Base-by-base conservation (phyloP, 1,284 basidiomycete species). In the Ganoderma lucidum region DNA sequence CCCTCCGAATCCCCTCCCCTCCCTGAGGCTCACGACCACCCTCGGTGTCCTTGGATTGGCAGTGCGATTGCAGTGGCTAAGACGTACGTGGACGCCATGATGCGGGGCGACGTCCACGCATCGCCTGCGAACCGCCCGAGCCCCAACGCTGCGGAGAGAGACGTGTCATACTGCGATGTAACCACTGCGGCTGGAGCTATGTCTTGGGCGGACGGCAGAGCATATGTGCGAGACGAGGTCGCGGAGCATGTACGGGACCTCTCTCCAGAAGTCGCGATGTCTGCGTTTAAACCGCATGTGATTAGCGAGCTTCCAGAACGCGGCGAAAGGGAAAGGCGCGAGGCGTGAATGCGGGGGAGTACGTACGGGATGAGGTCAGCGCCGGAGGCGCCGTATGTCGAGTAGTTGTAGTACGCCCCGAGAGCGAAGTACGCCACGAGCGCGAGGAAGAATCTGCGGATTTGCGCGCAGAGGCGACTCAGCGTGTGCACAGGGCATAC, bases 181-280 rank as follows among this genome's bases (percentile, higher is more conserved):
- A 55, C 91, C 91, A 61, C 90, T 88, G 67, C 90, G 86, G 76
- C 83, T 87, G 19, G 88, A 83, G n/a, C 83, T 80, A 55, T 87
- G 87, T 75, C 88, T 86, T 71, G 90, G 88, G 65, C 90, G 89
- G 59, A 93, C 85, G 61, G 86, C 85, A 28, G 91, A 90, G 79
- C 92, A 93, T 55, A 95, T 80, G 80, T 94, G 93, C 17, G 90
- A 88, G 62, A 90, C 78, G 42, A 96, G 88, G 75, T 95, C 94
- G 51, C 85, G 84, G 44, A 94, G 78, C 87, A 96, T 91, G 75
- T 93, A 94, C 4, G 94, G 94, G 5, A 95, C 90, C 80, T 96
- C 94, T 79, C 89, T 83, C 93, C 93, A 95, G 81, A 96, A 94
- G 78, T 95, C 93, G 59, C 93, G 91, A 80, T 95, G 93, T 70